Conservation (phyloP, 352 stramenopile genomes). For the Phytophthora sp. region DNA sequence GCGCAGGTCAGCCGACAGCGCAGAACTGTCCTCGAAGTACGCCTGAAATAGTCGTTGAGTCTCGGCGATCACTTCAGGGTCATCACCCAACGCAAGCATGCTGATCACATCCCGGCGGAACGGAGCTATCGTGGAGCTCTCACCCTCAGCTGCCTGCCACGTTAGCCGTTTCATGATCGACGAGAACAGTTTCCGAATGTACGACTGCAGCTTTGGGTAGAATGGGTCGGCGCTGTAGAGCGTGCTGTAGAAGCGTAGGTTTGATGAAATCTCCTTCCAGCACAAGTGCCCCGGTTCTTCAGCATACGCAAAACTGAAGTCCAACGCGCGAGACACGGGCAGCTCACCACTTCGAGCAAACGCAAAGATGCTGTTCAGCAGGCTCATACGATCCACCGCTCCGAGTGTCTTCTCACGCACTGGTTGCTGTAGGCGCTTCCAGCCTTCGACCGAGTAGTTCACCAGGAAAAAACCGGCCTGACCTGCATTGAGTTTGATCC, state of each 20-base stretch:
- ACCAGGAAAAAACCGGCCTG: conserved; percentile 97
- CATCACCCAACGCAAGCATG: conserved; percentile 69
- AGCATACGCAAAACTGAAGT: conserved; percentile 70
- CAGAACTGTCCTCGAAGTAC: conserved; percentile 62
- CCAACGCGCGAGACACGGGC: conserved; percentile 57
- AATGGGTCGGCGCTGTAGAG: conserved; percentile 70
- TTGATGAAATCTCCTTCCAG: conserved; percentile 81
- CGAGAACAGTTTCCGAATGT: conserved; percentile 66
- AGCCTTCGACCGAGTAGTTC: conserved; percentile 90
- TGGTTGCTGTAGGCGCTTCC: conserved; percentile 76
- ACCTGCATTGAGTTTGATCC: conserved; percentile 96
- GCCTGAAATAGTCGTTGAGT: conserved; percentile 57
- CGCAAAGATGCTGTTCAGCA: conserved; percentile 94
- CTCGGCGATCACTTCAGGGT: conserved; percentile 54
- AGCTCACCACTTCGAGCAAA: conserved; percentile 81
- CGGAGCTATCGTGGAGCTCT: conserved; percentile 55
- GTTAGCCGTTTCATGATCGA: conserved; percentile 59
- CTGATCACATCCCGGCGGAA: conserved; percentile 78
- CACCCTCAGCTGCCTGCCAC: conserved; percentile 45
- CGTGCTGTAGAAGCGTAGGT: conserved; percentile 63
- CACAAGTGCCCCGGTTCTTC: conserved; percentile 71
- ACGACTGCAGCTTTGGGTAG: conserved; percentile 64
- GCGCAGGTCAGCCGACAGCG: conserved; percentile 66
- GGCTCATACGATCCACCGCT: conserved; percentile 91
- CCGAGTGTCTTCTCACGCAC: conserved; percentile 64